Percentiles rank a stretch among this genome's conserved stretches.
Conservation (phyloP, 306 rosid genomes). For the Malus sieversii region DNA sequence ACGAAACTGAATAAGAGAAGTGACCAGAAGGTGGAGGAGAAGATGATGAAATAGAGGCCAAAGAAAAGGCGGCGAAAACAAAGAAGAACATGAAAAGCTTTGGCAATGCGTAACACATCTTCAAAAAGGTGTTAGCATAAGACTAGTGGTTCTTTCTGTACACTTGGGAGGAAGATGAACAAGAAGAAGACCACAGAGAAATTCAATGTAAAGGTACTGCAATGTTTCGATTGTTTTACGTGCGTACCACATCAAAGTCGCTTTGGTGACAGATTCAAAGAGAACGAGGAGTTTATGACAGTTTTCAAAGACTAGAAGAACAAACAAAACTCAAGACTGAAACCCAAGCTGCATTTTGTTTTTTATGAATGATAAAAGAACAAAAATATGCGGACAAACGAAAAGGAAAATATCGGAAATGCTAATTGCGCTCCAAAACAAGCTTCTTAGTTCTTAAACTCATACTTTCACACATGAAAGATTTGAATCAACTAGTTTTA, state of each 20-base stretch:
- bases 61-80: neutral
- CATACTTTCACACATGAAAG: no score
- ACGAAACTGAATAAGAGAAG: neutral
- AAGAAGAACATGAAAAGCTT: no score
- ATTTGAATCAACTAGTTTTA: no score
- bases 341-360: neutral
- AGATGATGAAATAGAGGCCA: no score
- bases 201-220: neutral
- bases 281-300: neutral
- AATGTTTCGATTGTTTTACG: neutral
- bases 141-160: neutral
- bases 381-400: neutral
- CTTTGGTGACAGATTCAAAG: neutral
- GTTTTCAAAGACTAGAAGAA: neutral
- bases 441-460: no score
- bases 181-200: neutral
- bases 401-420: neutral
- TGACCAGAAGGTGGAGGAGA: no score
- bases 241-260: neutral
- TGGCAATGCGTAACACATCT: no score
- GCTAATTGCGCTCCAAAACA: no score
- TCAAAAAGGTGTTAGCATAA: neutral
- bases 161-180: neutral
- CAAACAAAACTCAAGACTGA: neutral
- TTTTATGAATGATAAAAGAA: neutral